phyloP scores from a whole-genome alignment of 352 stramenopile genomes.

The Nothophytophthora sp. region DNA sequence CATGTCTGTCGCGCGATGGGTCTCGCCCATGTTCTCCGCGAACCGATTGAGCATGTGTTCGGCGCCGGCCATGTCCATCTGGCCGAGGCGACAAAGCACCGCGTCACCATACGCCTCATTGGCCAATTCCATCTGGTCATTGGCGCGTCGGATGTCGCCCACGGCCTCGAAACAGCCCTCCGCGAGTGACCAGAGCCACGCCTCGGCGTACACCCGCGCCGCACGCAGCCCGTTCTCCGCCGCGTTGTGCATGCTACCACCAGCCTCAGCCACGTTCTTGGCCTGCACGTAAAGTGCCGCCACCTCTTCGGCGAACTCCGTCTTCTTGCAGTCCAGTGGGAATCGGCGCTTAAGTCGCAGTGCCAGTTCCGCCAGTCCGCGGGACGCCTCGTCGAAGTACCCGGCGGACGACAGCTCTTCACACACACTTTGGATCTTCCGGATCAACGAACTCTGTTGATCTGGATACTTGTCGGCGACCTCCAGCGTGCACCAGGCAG shows the following conservation, averaged over 20 bases:
- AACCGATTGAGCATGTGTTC: slow-evolving; percentile 54
- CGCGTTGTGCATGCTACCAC: slow-evolving; percentile 44
- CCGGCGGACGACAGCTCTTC: slow-evolving; percentile 55
- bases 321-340: slow-evolving; percentile 41
- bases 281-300: slow-evolving; percentile 56
- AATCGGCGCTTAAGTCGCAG: slow-evolving; percentile 67
- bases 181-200: slow-evolving; percentile 47
- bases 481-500: slow-evolving; percentile 69
- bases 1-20: slow-evolving; percentile 43
- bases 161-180: slow-evolving; percentile 60
- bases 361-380: slow-evolving; percentile 55
- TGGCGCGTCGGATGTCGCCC: slow-evolving; percentile 45
- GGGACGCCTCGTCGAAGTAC: slow-evolving; percentile 73
- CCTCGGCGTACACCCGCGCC: slow-evolving; percentile 53
- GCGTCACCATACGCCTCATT: slow-evolving; percentile 63
- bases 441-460: slow-evolving; percentile 36
- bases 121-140: slow-evolving; percentile 33
- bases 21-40: slow-evolving; percentile 30
- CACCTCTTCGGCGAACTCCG: slow-evolving; percentile 34
- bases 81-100: slow-evolving; percentile 58
- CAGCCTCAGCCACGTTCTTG: slow-evolving; percentile 55
- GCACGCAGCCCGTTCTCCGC: slow-evolving; percentile 56
- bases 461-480: slow-evolving; percentile 40
- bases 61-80: slow-evolving; percentile 55
- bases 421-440: slow-evolving; percentile 50